Evolutionary conservation across 1,284 basidiomycete genomes (phyloP), one percentile per base, ranked within the genome.

Genomic region (Malassezia equina): DNA sequence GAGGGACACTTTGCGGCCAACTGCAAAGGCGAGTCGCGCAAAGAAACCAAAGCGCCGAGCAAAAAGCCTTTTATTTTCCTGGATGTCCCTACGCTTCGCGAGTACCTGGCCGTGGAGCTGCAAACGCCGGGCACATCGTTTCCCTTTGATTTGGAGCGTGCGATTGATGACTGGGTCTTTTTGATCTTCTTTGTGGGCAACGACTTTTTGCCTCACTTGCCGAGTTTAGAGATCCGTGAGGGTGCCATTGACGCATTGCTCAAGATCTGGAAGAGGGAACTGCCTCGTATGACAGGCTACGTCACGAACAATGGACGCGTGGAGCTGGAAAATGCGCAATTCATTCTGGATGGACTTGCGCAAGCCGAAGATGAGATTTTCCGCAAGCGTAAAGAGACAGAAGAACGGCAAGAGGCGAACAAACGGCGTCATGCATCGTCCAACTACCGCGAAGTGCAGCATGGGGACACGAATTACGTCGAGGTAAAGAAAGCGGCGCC

Each of bases 171-270:
- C 76, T 99, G 94, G 93, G 89, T 99, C 67, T 84, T 99, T 74
- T 81, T 99, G 69, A 96, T 96, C 71, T 96, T 99, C 82, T 96
- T 99, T 76, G 93, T 99, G 71, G 94, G 94, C 67, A 99, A 99
- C 79, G 94, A 99, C 78, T 99, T 99, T 80, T 80, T 99, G 71
- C 94, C 94, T 15, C 94, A 99, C 78, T 80, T 99, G 59, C 94
- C 94, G 21, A 89, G 86, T 57, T 83, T 99, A 79, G 94, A 99
- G 80, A 98, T 99, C 74, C 83, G 94, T 67, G 94, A 99, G 78
- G 94, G 93, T 54, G 94, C 93, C 27, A 95, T 99, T 78, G 94
- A 98, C 79, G 90, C 86, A 49, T 79, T 99, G 58, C 79, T 99
- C 70, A 85, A 82, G 75, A 95, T 98, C 55, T 99, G 94, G 94